Conservation (phyloP, 2,329 filamentous ascomycete genomes). For the Calcarisporium arbuscula region DNA sequence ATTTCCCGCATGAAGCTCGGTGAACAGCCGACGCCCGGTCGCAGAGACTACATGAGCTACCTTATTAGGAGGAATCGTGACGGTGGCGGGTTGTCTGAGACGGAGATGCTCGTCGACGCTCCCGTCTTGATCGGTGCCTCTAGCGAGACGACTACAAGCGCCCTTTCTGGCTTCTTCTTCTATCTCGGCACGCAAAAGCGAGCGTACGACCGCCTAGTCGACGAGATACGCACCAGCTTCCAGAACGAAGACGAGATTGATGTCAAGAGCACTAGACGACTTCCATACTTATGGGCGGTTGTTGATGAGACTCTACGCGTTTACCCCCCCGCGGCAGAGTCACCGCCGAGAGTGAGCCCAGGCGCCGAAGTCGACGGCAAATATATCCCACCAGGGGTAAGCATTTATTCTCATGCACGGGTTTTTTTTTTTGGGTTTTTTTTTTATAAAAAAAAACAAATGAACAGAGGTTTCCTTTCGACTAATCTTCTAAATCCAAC, state of each 20-base stretch:
- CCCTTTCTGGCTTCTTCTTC: slow-evolving; percentile 22
- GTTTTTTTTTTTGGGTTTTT: not conserved
- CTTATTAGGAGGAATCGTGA: slow-evolving; percentile 24
- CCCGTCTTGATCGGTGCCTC: slow-evolving; percentile 21
- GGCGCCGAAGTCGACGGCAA: slow-evolving; percentile 25
- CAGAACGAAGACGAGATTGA: slow-evolving; percentile 29
- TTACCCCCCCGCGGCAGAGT: slow-evolving; percentile 27
- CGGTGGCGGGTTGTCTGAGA: slow-evolving; percentile 20
- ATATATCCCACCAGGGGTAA: slow-evolving; percentile 28
- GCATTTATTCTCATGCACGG: slow-evolving; percentile 8
- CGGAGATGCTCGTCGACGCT: slow-evolving; percentile 26
- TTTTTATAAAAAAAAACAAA: no score
- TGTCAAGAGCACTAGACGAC: slow-evolving; percentile 19
- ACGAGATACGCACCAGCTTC: slow-evolving; percentile 30
- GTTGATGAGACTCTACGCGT: slow-evolving; percentile 36
- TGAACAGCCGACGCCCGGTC: slow-evolving; percentile 14
- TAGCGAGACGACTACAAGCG: slow-evolving; percentile 27
- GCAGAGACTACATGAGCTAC: slow-evolving; percentile 18
- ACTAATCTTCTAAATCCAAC: no score
- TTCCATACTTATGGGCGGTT: slow-evolving; percentile 32
- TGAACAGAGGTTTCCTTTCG: slow-evolving; percentile 22
- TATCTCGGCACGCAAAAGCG: slow-evolving; percentile 23
- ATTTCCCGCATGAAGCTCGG: slow-evolving; percentile 13
- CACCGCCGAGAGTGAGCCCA: slow-evolving; percentile 19
- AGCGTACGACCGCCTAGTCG: slow-evolving; percentile 21